Base-by-base conservation (phyloP, 192 early-diverging fungal genomes). In the Umbelopsis vinacea region DNA sequence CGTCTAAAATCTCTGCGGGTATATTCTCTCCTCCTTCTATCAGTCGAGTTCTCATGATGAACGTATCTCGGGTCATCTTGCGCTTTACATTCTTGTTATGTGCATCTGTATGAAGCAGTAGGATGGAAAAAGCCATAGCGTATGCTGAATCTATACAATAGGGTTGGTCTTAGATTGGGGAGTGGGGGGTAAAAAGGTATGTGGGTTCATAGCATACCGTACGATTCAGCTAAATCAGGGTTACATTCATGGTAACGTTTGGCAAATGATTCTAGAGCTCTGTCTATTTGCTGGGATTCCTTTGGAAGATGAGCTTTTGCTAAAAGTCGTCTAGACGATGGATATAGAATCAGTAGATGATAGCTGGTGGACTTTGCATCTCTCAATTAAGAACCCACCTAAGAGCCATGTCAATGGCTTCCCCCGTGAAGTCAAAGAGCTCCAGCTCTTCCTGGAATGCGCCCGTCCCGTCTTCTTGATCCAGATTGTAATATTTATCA, bases 201-300 rank as follows among this genome's bases (percentile, higher is more conserved):
- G 21, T 8, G 4, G 9, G 19, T 7, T 8, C 22, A 68, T 52
- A 46, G 2, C 67, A 46, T 46, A 52, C 57, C 57, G 35, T 63
- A 63, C 12, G 57, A 63, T 43, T 80, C 81, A 53, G 90, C 88
- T 47, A 94, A 71, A 50, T 84, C 84, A 0, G 85, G 81, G 74
- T 94, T 94, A 75, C 87, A 89, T 33, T 73, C 73, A 78, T 90
- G 84, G 73, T 93, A 95, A 55, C 85, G 85, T 71, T 80, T 79
- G 19, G 91, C 89, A 84, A 95, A 95, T 12, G 89, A 81, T 24
- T 86, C 86, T 67, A 95, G 83, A 33, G 92, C 87, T 23, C 91
- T 85, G 77, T 95, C 93, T 70, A 95, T 95, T 77, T 95, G 91
- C 81, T 93, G 92, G 47, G 89, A 83, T 82, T 95, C 93, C 53